Evolutionary conservation across 306 rosid genomes (phyloP), one percentile per base, ranked within the genome.

Genomic region (Medicago lupulina): DNA sequence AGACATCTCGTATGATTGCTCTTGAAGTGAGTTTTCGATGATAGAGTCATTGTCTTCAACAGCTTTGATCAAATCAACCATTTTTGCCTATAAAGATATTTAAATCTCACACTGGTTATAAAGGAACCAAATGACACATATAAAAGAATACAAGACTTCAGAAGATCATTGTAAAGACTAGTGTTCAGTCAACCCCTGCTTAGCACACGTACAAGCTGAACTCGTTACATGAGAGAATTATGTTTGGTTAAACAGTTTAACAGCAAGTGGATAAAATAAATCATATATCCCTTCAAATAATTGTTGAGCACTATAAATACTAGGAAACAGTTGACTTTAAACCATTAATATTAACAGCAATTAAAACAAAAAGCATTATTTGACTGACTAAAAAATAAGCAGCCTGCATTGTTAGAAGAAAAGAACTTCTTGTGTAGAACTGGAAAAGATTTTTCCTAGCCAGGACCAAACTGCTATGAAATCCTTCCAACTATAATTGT

Each of bases 1-100:
- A 79, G 97, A 92, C 57, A 96, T 90, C 14, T 92, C 96, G 58
- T 96, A 96, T 36, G 97, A 89, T 78, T 78, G 87, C 79, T 90
- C 93, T 74, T 76, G 76, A 80, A 65, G 57, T 36, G 84, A 68
- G 63, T 81, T 75, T 50, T 60, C 57, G 25, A 62, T 43, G 65
- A 75, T 54, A 73, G 68, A 70, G 55, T 74, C 78, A 53, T 73
- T 75, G 54, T 71, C 79, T 78, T 54, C 77, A 19, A 53, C 70
- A 50, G 72, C 81, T 87, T 83, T 78, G 70, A 65, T 79, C 8
- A 74, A 25, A 85, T 76, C 44, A 62, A 62, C 61, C 59, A 8
- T 75, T 71, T 63, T 75, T 74, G 64, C 85, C 98, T 93, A 60
- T n/a, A 76, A 81, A 60, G 71, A 65, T 19, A 71, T 44, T 59